Evolutionary conservation across 2,329 filamentous ascomycete genomes (phyloP).

Genomic region (Xylariaceae sp.): DNA sequence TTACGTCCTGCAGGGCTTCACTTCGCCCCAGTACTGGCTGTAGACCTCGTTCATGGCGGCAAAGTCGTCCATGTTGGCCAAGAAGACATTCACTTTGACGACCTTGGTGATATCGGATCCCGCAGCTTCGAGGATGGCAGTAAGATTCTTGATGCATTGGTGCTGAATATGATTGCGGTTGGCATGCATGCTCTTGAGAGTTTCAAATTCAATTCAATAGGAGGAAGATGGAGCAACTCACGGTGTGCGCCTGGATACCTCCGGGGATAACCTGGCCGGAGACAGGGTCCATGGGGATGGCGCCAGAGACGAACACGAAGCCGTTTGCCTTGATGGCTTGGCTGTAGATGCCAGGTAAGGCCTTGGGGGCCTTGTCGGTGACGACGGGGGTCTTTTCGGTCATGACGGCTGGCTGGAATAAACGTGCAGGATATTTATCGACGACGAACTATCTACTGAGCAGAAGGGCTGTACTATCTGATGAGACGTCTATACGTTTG

Average conservation of each 20-base stretch:
- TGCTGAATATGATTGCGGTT: conserved; percentile 36
- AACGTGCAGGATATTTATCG: no score
- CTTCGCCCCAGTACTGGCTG: conserved; percentile 58
- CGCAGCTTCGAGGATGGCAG: conserved; percentile 63
- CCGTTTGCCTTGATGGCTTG: conserved; percentile 62
- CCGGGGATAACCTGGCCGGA: conserved; percentile 56
- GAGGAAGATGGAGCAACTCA: conserved; percentile 20
- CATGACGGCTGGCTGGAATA: conserved; percentile 26
- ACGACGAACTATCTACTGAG: no score
- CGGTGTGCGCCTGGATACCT: conserved; percentile 60
- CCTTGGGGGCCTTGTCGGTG: conserved; percentile 38
- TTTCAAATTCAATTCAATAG: no score
- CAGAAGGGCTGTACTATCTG: background rate
- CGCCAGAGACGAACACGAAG: conserved; percentile 66
- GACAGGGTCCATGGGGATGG: conserved; percentile 59
- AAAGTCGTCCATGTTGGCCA: conserved; percentile 69
- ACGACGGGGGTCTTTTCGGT: conserved; percentile 33
- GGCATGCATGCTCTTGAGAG: no score
- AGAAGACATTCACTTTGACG: conserved; percentile 69
- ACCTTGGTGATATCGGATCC: conserved; percentile 60
- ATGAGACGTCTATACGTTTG: background rate
- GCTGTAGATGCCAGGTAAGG: conserved; percentile 37
- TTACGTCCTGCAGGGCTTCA: conserved; percentile 42
- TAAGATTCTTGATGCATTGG: conserved; percentile 65
- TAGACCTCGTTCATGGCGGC: conserved; percentile 70